Conservation (phyloP, 1,139 yeast species). For the Blastobotrys elegans region DNA sequence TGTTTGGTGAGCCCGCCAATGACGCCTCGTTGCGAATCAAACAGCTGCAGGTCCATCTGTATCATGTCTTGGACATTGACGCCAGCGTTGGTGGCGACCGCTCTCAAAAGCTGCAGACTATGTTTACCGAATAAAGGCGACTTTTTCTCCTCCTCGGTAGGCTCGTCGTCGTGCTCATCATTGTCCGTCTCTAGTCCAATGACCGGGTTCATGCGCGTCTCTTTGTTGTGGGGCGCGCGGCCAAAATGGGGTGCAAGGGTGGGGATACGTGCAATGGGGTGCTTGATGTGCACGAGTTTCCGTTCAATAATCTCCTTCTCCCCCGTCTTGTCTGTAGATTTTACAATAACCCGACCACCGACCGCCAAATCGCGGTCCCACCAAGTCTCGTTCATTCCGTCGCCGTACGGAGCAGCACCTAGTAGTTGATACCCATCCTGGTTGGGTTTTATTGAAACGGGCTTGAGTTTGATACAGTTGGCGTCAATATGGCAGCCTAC, state of each 20-base stretch:
- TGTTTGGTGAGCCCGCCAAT: slow-evolving; percentile 88
- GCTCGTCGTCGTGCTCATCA: slow-evolving; percentile 13
- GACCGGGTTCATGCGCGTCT: slow-evolving; percentile 82
- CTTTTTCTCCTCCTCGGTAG: slow-evolving; percentile 54
- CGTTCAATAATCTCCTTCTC: slow-evolving; percentile 42
- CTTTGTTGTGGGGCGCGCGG: slow-evolving; percentile 76
- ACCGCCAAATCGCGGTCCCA: slow-evolving; percentile 89
- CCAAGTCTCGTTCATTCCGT: slow-evolving; percentile 75
- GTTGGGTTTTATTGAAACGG: slow-evolving; percentile 63
- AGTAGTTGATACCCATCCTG: slow-evolving; percentile 77
- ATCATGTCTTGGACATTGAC: slow-evolving; percentile 58
- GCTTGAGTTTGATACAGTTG: slow-evolving; percentile 70
- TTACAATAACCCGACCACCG: slow-evolving; percentile 85
- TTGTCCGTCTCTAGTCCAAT: slow-evolving; percentile 51
- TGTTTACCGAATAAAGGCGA: slow-evolving; percentile 67
- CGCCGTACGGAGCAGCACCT: slow-evolving; percentile 93
- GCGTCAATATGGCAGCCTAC: slow-evolving; percentile 94
- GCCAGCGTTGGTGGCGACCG: slow-evolving; percentile 62
- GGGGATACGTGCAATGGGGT: slow-evolving; percentile 85
- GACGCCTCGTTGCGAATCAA: slow-evolving; percentile 76
- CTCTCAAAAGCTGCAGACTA: slow-evolving; percentile 62
- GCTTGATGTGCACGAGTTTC: slow-evolving; percentile 70
- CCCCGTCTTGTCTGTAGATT: slow-evolving; percentile 33
- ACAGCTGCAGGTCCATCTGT: slow-evolving; percentile 81
- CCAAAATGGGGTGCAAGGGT: slow-evolving; percentile 93